Conservation (phyloP, 2,329 filamentous ascomycete species). For the Mollisia scopiformis region DNA sequence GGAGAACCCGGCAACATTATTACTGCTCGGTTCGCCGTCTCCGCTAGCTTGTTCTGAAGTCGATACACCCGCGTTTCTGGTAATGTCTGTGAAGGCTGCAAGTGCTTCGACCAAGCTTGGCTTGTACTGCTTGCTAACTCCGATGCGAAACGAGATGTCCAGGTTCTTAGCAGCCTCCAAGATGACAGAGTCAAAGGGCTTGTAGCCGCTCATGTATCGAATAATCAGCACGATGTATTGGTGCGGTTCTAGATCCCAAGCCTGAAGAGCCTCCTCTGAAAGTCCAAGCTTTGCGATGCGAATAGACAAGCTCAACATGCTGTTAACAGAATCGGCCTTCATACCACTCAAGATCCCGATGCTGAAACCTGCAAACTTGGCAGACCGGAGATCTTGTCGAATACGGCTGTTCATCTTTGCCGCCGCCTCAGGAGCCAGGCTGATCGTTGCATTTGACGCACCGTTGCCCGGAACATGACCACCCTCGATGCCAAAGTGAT, state of each 20-base stretch:
- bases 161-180: conserved; percentile 40
- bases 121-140: conserved; percentile 73
- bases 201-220: conserved; percentile 65
- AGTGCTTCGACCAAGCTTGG: conserved; percentile 54
- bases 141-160: conserved; percentile 65
- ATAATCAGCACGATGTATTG: conserved; percentile 79
- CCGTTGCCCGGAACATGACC: not conserved
- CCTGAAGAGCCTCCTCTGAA: conserved; percentile 72
- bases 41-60: not conserved
- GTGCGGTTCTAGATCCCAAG: conserved; percentile 69
- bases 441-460: conserved; percentile 2
- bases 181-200: conserved; percentile 56
- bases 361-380: conserved; percentile 69
- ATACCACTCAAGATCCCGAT: conserved; percentile 64
- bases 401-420: conserved; percentile 43
- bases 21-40: not conserved
- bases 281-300: conserved; percentile 72
- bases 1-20: conserved; percentile 44
- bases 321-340: conserved; percentile 41
- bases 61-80: conserved; percentile 30
- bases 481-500: conserved; percentile 2
- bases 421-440: conserved; percentile 19
- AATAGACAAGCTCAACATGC: conserved; percentile 67
- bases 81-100: conserved; percentile 38
- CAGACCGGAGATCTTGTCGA: conserved; percentile 61